Evolutionary conservation across 2,329 filamentous ascomycete species (phyloP).

Genomic region (Hymenoscyphus salicellus): DNA sequence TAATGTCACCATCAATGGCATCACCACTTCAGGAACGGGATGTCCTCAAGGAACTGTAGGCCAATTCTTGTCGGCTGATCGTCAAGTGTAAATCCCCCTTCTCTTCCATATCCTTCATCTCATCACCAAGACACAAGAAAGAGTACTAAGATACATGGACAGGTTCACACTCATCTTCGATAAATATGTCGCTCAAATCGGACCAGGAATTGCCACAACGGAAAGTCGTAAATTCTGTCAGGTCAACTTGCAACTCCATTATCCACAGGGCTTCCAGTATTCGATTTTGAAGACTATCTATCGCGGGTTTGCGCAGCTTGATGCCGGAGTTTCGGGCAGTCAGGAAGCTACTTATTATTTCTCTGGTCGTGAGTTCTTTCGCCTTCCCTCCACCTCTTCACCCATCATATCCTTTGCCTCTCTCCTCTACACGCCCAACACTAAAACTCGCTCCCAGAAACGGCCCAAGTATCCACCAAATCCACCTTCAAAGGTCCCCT

Average conservation of each 20-base stretch:
- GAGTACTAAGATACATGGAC: background rate
- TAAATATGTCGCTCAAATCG: slow-evolving; percentile 12
- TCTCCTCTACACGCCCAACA: background rate
- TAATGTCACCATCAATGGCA: slow-evolving; percentile 13
- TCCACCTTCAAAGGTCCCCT: slow-evolving; percentile 12
- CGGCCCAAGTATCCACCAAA: slow-evolving; percentile 10
- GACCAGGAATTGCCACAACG: background rate
- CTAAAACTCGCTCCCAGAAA: background rate
- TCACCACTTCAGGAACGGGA: slow-evolving; percentile 16
- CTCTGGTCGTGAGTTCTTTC: slow-evolving; percentile 10
- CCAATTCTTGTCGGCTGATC: slow-evolving; percentile 11
- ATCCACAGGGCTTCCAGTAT: slow-evolving; percentile 19
- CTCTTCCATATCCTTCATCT: background rate
- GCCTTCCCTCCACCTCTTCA: background rate
- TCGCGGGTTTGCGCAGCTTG: slow-evolving; percentile 12
- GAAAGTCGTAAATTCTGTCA: slow-evolving; percentile 19
- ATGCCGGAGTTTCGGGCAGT: slow-evolving; percentile 11
- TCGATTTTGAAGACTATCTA: slow-evolving; percentile 15
- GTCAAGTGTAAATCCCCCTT: slow-evolving; percentile 3
- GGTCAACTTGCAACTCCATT: slow-evolving; percentile 19
- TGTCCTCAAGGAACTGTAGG: slow-evolving; percentile 14
- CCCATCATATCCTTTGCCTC: background rate
- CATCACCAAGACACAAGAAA: background rate
- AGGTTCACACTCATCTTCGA: slow-evolving; percentile 18
- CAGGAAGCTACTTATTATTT: slow-evolving; percentile 19